These are phyloP conservation scores for Fraxinus anomala DNA, from an alignment of 257 asterid species.

Conservation along the genomic window DNA sequence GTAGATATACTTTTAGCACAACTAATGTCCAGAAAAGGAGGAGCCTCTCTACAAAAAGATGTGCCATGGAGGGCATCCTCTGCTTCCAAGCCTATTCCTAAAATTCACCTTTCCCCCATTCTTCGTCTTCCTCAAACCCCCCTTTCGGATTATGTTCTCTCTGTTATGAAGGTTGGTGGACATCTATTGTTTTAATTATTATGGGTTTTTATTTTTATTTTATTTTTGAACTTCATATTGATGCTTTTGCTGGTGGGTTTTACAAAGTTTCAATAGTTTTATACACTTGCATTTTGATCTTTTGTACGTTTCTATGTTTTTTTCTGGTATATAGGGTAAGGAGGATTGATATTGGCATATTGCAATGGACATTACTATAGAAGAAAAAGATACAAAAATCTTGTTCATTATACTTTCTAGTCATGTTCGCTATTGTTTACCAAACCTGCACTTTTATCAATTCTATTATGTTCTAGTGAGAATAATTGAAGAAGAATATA, in stretches of 20 bases:
- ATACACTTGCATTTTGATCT: background rate
- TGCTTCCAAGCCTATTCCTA: slow-evolving; percentile 68
- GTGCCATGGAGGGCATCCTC: slow-evolving; percentile 91
- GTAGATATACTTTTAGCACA: background rate
- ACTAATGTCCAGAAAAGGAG: slow-evolving; percentile 69
- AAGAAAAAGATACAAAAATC: background rate
- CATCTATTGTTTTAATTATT: too few relatives aligned
- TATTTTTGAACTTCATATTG: background rate
- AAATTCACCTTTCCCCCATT: slow-evolving; percentile 79
- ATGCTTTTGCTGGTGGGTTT: background rate
- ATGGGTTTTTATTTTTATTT: background rate
- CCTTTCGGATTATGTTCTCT: slow-evolving; percentile 60
- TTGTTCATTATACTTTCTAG: too few relatives aligned
- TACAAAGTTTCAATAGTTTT: background rate
- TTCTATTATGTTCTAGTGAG: background rate
- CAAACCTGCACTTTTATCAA: too few relatives aligned
- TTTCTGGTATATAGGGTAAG: background rate
- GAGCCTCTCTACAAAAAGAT: slow-evolving; percentile 55
- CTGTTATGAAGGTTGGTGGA: slow-evolving; percentile 66
- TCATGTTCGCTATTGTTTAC: too few relatives aligned
- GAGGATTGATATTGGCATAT: background rate
- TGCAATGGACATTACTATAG: background rate
- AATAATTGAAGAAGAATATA: background rate
- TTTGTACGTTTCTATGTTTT: background rate
- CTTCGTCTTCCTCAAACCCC: slow-evolving; percentile 71